Evolutionary conservation across 1,284 basidiomycete genomes (phyloP), one percentile per base, ranked within the genome.

Genomic region (Irpex sp.): DNA sequence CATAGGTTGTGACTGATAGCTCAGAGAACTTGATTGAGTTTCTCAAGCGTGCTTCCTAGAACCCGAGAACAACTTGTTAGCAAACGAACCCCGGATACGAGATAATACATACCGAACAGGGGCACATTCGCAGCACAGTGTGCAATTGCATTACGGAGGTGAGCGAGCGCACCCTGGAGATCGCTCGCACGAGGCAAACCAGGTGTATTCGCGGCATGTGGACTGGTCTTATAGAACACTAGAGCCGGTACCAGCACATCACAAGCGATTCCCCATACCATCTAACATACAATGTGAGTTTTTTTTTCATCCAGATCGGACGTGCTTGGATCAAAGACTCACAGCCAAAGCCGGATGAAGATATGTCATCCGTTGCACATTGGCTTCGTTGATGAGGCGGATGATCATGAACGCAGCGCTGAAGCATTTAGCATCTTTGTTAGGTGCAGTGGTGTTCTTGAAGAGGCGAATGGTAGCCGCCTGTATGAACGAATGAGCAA

Each of bases 271-370:
- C 60, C 60, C 60, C 60, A 62, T 21, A 62, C 13, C 19, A 62
- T 62, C 60, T 62, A 21, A 17, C 15, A n/a, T 26, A 13, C 11
- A 4, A 9, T 40, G 26, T 57, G 9, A 26, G 40, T 49, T 15
- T 40, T 13, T 6, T 17, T 36, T 21, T 56, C 55, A 34, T n/a
- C 19, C 11, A 2, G 8, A n/a, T 51, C 21, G 37, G 60, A 47
- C 38, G 49, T 3, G 60, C 36, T 61, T 62, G 19, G 19, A 55
- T 6, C 17, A 34, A 58, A 15, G 4, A 64, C 70, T 61, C 62
- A 71, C 70, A 8, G 70, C 69, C 6, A 69, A 26, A n/a, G 70
- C 49, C 0, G 70, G 66, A 34, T 69, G 68, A 4, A 70, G 58
- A 58, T 62, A 64, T 38, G 48, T 55, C 13, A 61, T 58, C 38